Conservation (phyloP, 805 yeast species). For the Candida maltosa region DNA sequence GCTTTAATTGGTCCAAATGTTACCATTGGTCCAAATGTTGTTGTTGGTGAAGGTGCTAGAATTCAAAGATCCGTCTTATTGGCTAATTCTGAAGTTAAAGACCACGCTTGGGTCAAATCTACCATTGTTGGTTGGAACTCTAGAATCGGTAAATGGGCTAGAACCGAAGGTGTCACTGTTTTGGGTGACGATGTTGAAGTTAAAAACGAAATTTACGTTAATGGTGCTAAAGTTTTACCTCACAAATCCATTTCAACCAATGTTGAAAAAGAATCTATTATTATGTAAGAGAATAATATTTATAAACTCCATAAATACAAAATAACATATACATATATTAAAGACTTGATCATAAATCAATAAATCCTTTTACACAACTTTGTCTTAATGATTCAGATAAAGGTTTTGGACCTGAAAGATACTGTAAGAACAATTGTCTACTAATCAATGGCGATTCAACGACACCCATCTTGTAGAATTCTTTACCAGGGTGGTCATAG, state of each 20-base stretch:
- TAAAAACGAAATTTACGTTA: slow-evolving; percentile 96
- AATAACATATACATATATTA: neutral
- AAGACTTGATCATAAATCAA: neutral
- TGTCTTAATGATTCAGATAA: slow-evolving; percentile 54
- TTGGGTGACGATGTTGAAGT: slow-evolving; percentile 98
- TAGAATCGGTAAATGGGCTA: slow-evolving; percentile 97
- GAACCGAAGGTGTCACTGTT: slow-evolving; percentile 96
- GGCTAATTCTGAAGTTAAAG: slow-evolving; percentile 87
- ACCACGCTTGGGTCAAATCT: slow-evolving; percentile 96
- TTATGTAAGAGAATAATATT: slow-evolving; percentile 58
- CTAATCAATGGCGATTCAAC: slow-evolving; percentile 62
- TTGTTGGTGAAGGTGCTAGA: slow-evolving; percentile 97
- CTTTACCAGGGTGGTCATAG: slow-evolving; percentile 24
- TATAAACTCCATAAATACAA: neutral
- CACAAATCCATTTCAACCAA: slow-evolving; percentile 95
- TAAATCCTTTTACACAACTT: slow-evolving; percentile 32
- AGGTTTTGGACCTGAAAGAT: slow-evolving; percentile 58
- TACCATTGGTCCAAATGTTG: slow-evolving; percentile 93
- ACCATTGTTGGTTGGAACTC: slow-evolving; percentile 99
- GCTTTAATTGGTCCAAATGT: slow-evolving; percentile 99
- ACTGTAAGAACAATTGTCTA: slow-evolving; percentile 68
- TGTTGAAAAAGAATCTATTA: slow-evolving; percentile 96
- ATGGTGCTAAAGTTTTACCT: slow-evolving; percentile 99
- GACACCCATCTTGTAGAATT: slow-evolving; percentile 45
- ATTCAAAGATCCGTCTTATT: slow-evolving; percentile 92